These are phyloP conservation scores for Verticillium albo-atrum DNA, from an alignment of 2,329 filamentous ascomycete genomes.

Conservation along the genomic window DNA sequence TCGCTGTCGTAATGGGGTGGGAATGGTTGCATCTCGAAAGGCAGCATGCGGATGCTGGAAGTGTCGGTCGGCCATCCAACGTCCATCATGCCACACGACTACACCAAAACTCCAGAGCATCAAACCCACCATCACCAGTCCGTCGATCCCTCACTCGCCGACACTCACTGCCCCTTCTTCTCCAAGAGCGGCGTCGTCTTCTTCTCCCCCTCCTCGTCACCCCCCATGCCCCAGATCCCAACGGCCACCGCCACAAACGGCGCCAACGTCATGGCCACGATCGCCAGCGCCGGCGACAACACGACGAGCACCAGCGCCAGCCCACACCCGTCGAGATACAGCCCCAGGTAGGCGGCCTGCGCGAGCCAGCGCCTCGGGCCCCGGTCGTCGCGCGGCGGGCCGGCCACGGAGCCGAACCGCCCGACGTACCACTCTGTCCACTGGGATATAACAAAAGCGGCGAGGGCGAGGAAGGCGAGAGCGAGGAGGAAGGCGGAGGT, in stretches of 20 bases:
- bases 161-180: background rate
- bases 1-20: background rate
- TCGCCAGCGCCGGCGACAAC: background rate
- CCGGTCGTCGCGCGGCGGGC: background rate
- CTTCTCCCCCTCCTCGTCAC: background rate
- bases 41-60: too few species aligned
- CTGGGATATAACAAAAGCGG: background rate
- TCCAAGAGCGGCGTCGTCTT: background rate
- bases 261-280: background rate
- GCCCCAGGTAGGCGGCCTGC: background rate
- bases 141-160: background rate
- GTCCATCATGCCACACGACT: background rate
- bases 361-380: background rate
- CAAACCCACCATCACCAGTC: background rate
- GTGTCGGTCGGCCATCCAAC: background rate
- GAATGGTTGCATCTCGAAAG: background rate
- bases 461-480: background rate
- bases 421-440: background rate
- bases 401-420: background rate
- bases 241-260: background rate
- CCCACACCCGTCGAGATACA: background rate
- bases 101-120: too few species aligned
- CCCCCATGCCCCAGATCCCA: background rate
- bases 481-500: background rate
- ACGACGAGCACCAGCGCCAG: background rate